phyloP scores from a whole-genome alignment of 768 basidiomycete species.

The Tulasnella sp. region DNA sequence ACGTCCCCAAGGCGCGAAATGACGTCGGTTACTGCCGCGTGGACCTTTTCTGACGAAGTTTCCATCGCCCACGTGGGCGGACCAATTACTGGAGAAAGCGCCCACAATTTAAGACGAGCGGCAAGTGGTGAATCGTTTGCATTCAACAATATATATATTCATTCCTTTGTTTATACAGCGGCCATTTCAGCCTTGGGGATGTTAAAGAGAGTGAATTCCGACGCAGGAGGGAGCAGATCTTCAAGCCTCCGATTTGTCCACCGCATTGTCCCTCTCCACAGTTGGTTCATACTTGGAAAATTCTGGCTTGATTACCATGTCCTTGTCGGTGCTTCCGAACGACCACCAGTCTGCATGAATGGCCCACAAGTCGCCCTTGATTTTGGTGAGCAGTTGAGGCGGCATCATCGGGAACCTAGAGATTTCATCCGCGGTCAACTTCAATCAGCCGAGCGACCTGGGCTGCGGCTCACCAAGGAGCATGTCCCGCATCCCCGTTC shows the following conservation, averaged over 20 bases:
- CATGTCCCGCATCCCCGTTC: constrained; percentile 16
- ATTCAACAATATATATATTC: background rate
- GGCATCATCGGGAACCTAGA: background rate
- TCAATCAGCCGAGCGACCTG: background rate
- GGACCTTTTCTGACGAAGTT: background rate
- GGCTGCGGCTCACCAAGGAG: background rate
- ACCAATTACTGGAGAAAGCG: background rate
- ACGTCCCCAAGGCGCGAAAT: too few relatives aligned
- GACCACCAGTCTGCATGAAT: constrained; percentile 18
- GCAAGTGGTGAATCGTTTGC: background rate
- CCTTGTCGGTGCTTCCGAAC: constrained; percentile 7
- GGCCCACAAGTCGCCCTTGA: background rate
- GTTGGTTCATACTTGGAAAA: constrained; percentile 8
- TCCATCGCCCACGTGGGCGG: background rate
- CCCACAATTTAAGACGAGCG: too few relatives aligned
- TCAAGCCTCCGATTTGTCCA: background rate
- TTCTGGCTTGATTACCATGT: background rate
- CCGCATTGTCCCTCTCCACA: background rate
- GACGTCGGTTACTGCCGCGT: background rate
- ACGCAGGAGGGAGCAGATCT: background rate
- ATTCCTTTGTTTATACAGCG: background rate
- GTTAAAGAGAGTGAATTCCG: too few relatives aligned
- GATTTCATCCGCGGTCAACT: background rate
- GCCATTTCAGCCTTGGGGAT: background rate
- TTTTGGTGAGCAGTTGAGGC: too few relatives aligned